Percentiles rank a stretch among this genome's conserved stretches.
These are phyloP conservation scores for Neopestalotiopsis sp. DNA, from an alignment of 2,329 filamentous ascomycete genomes.

Conservation along the genomic window DNA sequence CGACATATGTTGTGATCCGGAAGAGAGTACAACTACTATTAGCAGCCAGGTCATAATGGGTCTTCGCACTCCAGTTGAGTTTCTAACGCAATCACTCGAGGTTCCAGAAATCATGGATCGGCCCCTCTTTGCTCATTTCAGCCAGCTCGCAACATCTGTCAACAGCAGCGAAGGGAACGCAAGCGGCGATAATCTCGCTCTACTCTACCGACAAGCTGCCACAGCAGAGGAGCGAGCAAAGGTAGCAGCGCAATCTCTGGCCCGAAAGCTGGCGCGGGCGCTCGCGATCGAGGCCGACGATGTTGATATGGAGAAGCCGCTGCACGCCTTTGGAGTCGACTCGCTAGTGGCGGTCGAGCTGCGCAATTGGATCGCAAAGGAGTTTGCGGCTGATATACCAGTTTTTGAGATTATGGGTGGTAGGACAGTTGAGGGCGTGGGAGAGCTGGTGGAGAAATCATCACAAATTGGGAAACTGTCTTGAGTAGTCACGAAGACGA, in stretches of 20 bases:
- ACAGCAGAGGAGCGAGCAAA: background rate
- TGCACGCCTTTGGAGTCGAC: slow-evolving; percentile 32
- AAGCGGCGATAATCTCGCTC: background rate
- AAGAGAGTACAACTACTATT: slow-evolving; percentile 1
- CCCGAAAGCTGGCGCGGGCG: slow-evolving; percentile 22
- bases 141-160: background rate
- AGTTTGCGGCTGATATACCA: background rate
- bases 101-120: background rate
- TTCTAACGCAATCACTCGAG: background rate
- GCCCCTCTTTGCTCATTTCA: slow-evolving; percentile 1
- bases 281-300: slow-evolving; percentile 23
- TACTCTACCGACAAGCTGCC: background rate
- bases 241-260: slow-evolving; percentile 19
- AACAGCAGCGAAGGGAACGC: background rate
- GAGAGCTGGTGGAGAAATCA: background rate
- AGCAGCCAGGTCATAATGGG: slow-evolving; percentile 1
- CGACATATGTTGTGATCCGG: slow-evolving; percentile 27
- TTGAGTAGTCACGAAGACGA: background rate
- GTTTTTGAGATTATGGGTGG: slow-evolving; percentile 14
- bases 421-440: background rate
- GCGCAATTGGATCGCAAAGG: slow-evolving; percentile 30
- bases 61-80: background rate
- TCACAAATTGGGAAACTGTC: background rate
- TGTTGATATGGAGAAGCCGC: slow-evolving; percentile 25
- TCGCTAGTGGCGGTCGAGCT: slow-evolving; percentile 35